phyloP scores from a whole-genome alignment of 139 green algal species.

The Tetradesmus lagerheimii region DNA sequence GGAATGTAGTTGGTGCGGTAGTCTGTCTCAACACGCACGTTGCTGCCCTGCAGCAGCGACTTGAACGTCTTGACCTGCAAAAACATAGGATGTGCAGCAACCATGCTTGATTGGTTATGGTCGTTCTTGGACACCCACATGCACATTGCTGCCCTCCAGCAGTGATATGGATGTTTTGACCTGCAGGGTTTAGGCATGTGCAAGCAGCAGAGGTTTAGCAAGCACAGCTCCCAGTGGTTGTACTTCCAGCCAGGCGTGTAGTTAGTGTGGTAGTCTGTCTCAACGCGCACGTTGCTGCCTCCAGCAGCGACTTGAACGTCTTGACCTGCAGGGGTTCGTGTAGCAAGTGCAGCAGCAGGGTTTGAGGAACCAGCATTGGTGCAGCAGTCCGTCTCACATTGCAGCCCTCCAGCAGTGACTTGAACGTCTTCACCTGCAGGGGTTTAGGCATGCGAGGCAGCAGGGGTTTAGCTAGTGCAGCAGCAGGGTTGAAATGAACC shows the following conservation, averaged over 20 bases:
- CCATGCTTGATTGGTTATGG: too few relatives aligned
- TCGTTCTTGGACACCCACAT: too few relatives aligned
- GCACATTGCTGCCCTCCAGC: conserved; percentile 64
- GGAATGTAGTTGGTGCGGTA: conserved; percentile 97
- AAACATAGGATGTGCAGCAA: too few relatives aligned
- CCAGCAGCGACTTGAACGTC: conserved; percentile 48
- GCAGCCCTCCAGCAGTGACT: too few relatives aligned
- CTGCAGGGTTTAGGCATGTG: too few relatives aligned
- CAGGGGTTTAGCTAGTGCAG: conserved; percentile 74
- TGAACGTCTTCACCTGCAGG: too few relatives aligned
- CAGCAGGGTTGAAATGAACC: too few relatives aligned
- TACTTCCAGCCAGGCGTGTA: conserved; percentile 99
- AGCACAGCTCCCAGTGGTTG: conserved; percentile 99
- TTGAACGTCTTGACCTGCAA: too few relatives aligned
- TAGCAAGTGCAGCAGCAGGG: neutral
- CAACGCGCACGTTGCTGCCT: conserved; percentile 79
- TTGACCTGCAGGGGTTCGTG: neutral
- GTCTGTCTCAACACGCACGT: conserved; percentile 87
- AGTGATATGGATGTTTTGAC: conserved; percentile 46
- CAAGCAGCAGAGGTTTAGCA: too few relatives aligned
- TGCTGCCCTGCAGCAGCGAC: conserved; percentile 41
- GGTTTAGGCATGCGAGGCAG: too few relatives aligned
- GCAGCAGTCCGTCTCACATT: too few relatives aligned
- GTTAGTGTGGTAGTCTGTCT: conserved; percentile 89
- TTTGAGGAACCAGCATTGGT: too few relatives aligned